phyloP scores from a whole-genome alignment of 805 yeast genomes.

The Candida broadrunensis region DNA sequence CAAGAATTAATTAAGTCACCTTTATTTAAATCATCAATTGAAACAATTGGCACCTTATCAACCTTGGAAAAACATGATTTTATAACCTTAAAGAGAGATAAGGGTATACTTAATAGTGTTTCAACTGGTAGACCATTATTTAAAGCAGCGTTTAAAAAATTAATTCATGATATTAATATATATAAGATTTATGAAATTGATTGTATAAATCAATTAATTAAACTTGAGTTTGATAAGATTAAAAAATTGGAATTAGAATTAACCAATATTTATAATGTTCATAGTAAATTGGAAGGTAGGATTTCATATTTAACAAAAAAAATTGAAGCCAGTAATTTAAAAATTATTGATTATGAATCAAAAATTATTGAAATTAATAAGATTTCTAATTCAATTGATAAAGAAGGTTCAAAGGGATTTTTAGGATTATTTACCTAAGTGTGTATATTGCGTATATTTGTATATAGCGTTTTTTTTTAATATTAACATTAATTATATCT shows the following conservation, averaged over 20 bases:
- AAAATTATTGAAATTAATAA: conserved; percentile 20
- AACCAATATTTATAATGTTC: conserved; percentile 48
- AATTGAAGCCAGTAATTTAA: conserved; percentile 57
- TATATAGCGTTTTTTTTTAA: too few species aligned
- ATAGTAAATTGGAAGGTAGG: conserved; percentile 58
- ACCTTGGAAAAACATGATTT: conserved; percentile 80
- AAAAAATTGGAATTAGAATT: conserved; percentile 70
- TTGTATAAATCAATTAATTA: conserved; percentile 52
- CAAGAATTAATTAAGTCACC: conserved; percentile 55
- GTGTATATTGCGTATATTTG: too few species aligned
- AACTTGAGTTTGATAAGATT: conserved; percentile 61
- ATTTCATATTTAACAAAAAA: conserved; percentile 65
- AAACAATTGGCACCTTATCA: conserved; percentile 45
- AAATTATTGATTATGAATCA: conserved; percentile 27
- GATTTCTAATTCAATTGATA: not conserved
- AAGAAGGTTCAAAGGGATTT: not conserved
- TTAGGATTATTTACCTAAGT: conserved; percentile 1
- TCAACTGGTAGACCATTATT: conserved; percentile 82
- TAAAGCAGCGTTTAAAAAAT: conserved; percentile 70
- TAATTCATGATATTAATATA: conserved; percentile 56
- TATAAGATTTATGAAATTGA: conserved; percentile 63
- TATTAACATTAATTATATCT: too few species aligned
- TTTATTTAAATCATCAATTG: conserved; percentile 55
- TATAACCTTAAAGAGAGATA: conserved; percentile 66
- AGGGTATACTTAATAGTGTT: conserved; percentile 68